phyloP scores from a whole-genome alignment of 2,329 filamentous ascomycete species.

The Aspergillus sp. region DNA sequence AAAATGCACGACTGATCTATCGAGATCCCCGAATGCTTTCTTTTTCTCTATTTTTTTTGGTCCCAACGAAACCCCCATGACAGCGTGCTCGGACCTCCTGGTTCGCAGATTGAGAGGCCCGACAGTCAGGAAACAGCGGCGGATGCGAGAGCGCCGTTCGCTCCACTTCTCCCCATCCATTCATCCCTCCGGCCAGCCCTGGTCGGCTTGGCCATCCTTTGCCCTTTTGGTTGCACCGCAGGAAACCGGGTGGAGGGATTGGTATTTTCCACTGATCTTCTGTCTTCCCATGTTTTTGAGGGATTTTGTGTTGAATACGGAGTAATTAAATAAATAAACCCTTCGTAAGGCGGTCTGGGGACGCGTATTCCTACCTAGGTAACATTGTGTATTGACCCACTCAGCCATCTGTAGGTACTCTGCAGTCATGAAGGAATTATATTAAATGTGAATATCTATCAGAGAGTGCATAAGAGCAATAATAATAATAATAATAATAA shows the following conservation, averaged over 20 bases:
- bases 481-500: too few relatives aligned
- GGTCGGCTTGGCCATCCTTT: conserved; percentile 11
- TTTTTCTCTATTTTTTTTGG: not conserved
- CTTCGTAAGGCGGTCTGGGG: not conserved
- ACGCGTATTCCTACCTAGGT: too few relatives aligned
- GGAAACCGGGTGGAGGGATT: conserved; percentile 1
- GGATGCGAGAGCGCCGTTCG: conserved; percentile 35
- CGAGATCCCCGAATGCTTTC: conserved; percentile 2
- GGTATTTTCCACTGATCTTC: not conserved
- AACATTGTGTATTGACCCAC: too few relatives aligned
- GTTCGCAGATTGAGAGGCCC: conserved; percentile 29
- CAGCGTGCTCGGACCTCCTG: conserved; percentile 22
- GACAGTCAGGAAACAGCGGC: conserved; percentile 36
- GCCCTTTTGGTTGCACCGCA: conserved; percentile 11
- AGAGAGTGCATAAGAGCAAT: too few relatives aligned
- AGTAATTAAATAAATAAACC: not conserved
- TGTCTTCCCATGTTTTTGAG: not conserved
- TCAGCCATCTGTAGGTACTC: too few relatives aligned
- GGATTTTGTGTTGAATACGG: not conserved
- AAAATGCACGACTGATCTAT: not conserved
- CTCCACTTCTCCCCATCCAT: conserved; percentile 21
- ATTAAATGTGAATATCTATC: too few relatives aligned
- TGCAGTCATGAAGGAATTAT: too few relatives aligned
- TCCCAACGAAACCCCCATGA: too few relatives aligned
- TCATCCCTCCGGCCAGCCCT: not conserved